Percentiles rank a stretch among this genome's conserved stretches.
These are phyloP conservation scores for Austroboletus niveus DNA, from an alignment of 1,284 basidiomycete genomes.

Conservation along the genomic window DNA sequence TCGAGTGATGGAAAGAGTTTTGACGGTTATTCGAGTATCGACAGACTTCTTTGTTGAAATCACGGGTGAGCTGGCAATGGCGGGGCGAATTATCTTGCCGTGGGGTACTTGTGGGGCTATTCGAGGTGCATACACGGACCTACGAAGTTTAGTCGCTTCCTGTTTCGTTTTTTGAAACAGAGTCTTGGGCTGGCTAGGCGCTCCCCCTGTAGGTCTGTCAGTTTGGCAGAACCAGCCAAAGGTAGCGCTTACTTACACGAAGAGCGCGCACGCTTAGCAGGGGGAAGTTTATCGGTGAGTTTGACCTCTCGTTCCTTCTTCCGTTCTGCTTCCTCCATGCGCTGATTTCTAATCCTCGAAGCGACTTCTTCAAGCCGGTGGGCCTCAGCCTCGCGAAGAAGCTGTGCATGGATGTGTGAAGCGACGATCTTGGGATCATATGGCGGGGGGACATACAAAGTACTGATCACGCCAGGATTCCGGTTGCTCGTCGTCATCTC, in stretches of 20 bases:
- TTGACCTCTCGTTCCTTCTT: slow-evolving; percentile 74
- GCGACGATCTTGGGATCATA: not conserved
- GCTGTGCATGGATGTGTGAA: slow-evolving; percentile 36
- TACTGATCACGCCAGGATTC: slow-evolving; percentile 68
- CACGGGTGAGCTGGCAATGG: slow-evolving; percentile 35
- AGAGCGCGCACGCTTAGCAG: slow-evolving; percentile 53
- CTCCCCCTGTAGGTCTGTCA: slow-evolving; percentile 43
- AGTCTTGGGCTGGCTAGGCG: slow-evolving; percentile 53
- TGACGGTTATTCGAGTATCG: slow-evolving; percentile 42
- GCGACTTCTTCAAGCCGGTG: slow-evolving; percentile 59
- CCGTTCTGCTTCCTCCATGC: slow-evolving; percentile 64
- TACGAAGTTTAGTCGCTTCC: slow-evolving; percentile 66
- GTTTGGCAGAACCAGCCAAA: slow-evolving; percentile 2
- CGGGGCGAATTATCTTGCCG: slow-evolving; percentile 41
- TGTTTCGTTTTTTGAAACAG: slow-evolving; percentile 73
- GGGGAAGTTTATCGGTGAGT: slow-evolving; percentile 62
- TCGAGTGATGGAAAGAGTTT: slow-evolving; percentile 39
- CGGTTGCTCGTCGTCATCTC: slow-evolving; percentile 39
- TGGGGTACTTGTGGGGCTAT: slow-evolving; percentile 50
- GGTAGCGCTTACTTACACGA: slow-evolving; percentile 52
- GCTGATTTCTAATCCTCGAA: slow-evolving; percentile 57
- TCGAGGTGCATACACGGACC: slow-evolving; percentile 53
- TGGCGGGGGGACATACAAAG: slow-evolving; percentile 47
- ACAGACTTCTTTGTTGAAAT: slow-evolving; percentile 33
- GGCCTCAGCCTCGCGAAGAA: slow-evolving; percentile 53